Percentiles rank a stretch among this genome's conserved stretches.
Conservation (phyloP, 129 eudicot species). For the Kitagawia praeruptora region DNA sequence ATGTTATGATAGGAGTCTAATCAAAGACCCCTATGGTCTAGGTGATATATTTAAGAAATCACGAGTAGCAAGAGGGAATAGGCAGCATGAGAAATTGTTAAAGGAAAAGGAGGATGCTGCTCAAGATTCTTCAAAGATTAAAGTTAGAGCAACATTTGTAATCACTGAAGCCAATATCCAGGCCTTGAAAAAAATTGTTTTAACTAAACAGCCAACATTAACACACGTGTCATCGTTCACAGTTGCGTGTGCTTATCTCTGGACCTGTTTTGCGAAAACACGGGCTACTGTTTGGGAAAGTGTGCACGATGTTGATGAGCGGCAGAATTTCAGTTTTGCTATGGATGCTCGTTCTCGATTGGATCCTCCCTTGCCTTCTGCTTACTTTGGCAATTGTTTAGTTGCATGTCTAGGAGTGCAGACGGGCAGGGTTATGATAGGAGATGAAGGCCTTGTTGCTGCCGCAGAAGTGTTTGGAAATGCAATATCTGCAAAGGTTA, state of each 20-base stretch:
- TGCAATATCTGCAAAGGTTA: constrained; percentile 16
- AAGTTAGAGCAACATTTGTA: constrained; percentile 28
- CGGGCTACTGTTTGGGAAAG: not conserved
- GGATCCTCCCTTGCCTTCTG: constrained; percentile 42
- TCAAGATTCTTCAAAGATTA: not conserved
- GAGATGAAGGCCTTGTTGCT: constrained; percentile 32
- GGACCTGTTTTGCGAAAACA: constrained; percentile 43
- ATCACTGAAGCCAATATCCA: constrained; percentile 18
- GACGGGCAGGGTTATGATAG: constrained; percentile 16
- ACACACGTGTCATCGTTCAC: constrained; percentile 30
- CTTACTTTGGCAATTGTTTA: constrained; percentile 48
- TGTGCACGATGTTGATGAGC: constrained; percentile 33
- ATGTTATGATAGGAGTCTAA: not conserved
- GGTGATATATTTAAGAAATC: not conserved
- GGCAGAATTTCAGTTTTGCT: constrained; percentile 15
- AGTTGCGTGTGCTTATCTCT: constrained; percentile 18
- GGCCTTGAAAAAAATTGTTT: constrained; percentile 20
- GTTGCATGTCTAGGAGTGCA: constrained; percentile 27
- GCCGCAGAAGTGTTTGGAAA: constrained; percentile 32
- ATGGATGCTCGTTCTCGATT: constrained; percentile 46
- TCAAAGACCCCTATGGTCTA: not conserved
- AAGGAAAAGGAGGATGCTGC: not conserved
- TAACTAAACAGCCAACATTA: constrained; percentile 20
- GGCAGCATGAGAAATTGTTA: not conserved
- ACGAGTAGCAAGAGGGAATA: not conserved